Conservation (phyloP, 805 yeast species). For the Lipomyces mesembrius region DNA sequence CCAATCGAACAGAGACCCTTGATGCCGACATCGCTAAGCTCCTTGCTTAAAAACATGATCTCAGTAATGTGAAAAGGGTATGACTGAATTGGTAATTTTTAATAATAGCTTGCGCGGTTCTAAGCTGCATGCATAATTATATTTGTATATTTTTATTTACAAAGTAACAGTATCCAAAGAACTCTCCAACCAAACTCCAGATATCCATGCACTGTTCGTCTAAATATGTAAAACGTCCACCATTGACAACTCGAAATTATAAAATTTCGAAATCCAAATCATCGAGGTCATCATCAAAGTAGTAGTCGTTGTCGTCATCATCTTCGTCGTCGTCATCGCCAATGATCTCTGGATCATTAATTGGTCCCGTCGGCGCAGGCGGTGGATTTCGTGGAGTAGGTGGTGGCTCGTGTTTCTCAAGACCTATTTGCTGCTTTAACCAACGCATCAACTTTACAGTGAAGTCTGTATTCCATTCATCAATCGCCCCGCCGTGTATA, state of each 20-base stretch:
- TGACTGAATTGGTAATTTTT: background rate
- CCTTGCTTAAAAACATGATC: background rate
- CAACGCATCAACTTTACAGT: background rate
- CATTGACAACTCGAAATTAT: background rate
- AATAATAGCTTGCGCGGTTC: background rate
- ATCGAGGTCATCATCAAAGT: conserved; percentile 11
- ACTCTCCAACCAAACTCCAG: background rate
- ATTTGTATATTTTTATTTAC: background rate
- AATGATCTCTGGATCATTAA: background rate
- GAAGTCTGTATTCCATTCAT: conserved; percentile 27
- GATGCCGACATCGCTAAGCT: conserved; percentile 23
- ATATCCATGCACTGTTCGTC: background rate
- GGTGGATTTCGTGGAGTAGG: background rate
- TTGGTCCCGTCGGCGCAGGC: background rate
- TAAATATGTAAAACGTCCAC: too few species aligned
- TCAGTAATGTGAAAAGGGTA: background rate
- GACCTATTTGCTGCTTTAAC: conserved; percentile 3
- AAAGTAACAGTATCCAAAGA: background rate
- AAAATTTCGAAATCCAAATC: conserved; percentile 13
- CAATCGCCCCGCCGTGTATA: conserved; percentile 29
- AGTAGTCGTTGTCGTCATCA: conserved; percentile 4
- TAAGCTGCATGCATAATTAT: background rate
- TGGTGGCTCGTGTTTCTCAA: background rate
- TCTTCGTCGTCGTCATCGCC: conserved; percentile 8
- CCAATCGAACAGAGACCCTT: conserved; percentile 12